Conservation (phyloP, 495 filamentous ascomycete species). For the Penicillium atrosanguineum region DNA sequence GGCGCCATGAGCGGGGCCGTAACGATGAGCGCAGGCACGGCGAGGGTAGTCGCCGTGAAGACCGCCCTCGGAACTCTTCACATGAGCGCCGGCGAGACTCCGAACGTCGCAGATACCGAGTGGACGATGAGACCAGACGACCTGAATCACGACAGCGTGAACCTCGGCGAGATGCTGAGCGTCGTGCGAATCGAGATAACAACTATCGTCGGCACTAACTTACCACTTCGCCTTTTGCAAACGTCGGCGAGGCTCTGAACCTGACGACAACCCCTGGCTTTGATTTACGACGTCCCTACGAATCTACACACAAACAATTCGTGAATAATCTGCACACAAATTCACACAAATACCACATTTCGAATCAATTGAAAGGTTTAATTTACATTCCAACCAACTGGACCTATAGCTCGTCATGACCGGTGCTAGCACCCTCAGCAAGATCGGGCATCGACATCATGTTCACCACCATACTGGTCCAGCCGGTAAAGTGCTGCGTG, state of each 20-base stretch:
- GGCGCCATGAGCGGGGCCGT: conserved; percentile 14
- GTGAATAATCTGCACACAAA: not conserved
- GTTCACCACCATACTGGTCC: conserved; percentile 97
- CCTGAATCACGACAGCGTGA: too few species aligned
- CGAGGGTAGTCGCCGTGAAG: conserved; percentile 14
- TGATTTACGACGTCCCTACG: conserved; percentile 8
- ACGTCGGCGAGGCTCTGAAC: conserved; percentile 24
- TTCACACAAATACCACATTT: conserved; percentile 2
- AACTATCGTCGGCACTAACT: conserved; percentile 24
- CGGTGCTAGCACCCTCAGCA: conserved; percentile 18
- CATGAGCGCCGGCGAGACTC: too few species aligned
- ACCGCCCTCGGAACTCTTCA: too few species aligned
- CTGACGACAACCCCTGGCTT: conserved; percentile 22
- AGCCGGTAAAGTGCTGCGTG: conserved; percentile 97
- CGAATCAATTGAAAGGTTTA: conserved; percentile 17
- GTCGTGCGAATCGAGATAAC: too few species aligned
- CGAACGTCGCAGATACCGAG: too few species aligned
- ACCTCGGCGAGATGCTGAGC: too few species aligned
- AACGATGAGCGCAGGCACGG: conserved; percentile 26
- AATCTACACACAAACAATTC: not conserved
- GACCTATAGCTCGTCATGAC: conserved; percentile 44
- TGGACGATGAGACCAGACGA: too few species aligned
- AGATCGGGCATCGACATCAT: conserved; percentile 88
- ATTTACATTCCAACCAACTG: conserved; percentile 21
- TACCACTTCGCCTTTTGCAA: conserved; percentile 15